phyloP scores from a whole-genome alignment of 768 basidiomycete genomes.

The Kwoniella dejecticola region DNA sequence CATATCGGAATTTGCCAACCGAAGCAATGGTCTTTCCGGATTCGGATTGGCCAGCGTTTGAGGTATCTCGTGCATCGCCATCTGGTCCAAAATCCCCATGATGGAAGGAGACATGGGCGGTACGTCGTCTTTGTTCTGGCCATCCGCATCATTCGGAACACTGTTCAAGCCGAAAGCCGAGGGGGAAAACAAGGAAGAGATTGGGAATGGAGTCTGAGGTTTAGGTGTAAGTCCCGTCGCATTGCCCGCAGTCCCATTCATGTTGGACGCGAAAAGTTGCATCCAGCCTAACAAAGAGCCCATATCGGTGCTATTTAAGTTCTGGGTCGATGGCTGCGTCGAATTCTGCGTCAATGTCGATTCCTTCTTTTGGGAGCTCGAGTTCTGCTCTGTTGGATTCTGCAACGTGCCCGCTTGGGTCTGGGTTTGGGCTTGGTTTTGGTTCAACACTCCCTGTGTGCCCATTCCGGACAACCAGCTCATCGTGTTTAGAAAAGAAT shows the following conservation, averaged over 20 bases:
- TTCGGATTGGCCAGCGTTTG: constrained; percentile 43
- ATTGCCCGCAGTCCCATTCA: constrained; percentile 1
- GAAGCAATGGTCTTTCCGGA: constrained; percentile 51
- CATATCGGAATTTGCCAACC: constrained; percentile 32
- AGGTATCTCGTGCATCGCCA: constrained; percentile 38
- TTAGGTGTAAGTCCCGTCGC: constrained; percentile 19
- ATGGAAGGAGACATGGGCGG: constrained; percentile 19
- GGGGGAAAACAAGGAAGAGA: constrained; percentile 42
- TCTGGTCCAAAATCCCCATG: constrained; percentile 32
- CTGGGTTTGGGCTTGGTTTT: constrained; percentile 11
- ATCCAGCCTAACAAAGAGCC: constrained; percentile 6
- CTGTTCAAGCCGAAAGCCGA: constrained; percentile 29
- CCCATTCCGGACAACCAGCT: constrained; percentile 38
- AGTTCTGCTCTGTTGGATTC: constrained; percentile 12
- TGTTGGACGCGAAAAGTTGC: constrained; percentile 15
- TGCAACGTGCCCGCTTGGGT: not conserved
- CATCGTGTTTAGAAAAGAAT: constrained; percentile 44
- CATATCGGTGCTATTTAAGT: constrained; percentile 8
- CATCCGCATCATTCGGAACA: constrained; percentile 7
- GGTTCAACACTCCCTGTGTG: constrained; percentile 24
- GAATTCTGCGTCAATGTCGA: constrained; percentile 13
- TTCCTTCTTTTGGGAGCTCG: constrained; percentile 12
- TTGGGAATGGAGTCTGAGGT: constrained; percentile 34
- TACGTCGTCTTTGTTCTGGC: constrained; percentile 11
- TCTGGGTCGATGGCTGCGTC: constrained; percentile 11